Percentiles rank a stretch among this genome's conserved stretches.
Evolutionary conservation across 2,329 filamentous ascomycete genomes (phyloP).

Genomic region (Torrubiellomyces zombiae): DNA sequence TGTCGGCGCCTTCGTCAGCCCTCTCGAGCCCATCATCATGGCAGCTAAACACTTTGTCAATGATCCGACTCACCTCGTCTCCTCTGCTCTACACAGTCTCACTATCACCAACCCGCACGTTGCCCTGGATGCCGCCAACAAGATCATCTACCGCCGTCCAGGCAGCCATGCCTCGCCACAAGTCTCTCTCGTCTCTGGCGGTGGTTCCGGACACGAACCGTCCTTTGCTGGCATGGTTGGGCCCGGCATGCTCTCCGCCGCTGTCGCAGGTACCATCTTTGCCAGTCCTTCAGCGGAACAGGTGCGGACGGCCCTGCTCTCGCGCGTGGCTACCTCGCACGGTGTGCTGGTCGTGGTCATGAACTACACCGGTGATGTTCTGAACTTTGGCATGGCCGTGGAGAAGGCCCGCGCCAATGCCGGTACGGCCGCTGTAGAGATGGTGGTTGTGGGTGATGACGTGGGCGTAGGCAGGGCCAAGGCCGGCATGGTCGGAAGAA

Average conservation of each 20-base stretch:
- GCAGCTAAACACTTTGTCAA: constrained; percentile 77
- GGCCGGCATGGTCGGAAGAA: constrained; percentile 79
- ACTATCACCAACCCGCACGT: constrained; percentile 75
- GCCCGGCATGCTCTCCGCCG: constrained; percentile 59
- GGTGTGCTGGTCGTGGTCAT: constrained; percentile 85
- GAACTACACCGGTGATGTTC: constrained; percentile 83
- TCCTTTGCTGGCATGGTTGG: constrained; percentile 79
- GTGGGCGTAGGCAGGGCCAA: constrained; percentile 69
- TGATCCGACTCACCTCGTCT: constrained; percentile 64
- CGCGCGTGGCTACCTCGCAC: constrained; percentile 50
- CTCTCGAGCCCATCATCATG: constrained; percentile 13
- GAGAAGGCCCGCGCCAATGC: constrained; percentile 79
- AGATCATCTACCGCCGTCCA: constrained; percentile 65
- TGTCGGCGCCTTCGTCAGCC: neutral
- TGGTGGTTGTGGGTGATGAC: constrained; percentile 86
- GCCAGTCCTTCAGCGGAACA: constrained; percentile 70
- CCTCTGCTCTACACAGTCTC: constrained; percentile 56
- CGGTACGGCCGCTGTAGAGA: constrained; percentile 60
- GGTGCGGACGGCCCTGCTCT: constrained; percentile 58
- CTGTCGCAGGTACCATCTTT: constrained; percentile 78
- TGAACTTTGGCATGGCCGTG: constrained; percentile 87
- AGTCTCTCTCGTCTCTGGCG: constrained; percentile 74
- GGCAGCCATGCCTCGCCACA: constrained; percentile 28
- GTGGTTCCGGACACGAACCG: constrained; percentile 81
- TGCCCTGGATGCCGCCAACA: constrained; percentile 62